Evolutionary conservation across 352 stramenopile species (phyloP).

Genomic region (Globisporangium nodosum): DNA sequence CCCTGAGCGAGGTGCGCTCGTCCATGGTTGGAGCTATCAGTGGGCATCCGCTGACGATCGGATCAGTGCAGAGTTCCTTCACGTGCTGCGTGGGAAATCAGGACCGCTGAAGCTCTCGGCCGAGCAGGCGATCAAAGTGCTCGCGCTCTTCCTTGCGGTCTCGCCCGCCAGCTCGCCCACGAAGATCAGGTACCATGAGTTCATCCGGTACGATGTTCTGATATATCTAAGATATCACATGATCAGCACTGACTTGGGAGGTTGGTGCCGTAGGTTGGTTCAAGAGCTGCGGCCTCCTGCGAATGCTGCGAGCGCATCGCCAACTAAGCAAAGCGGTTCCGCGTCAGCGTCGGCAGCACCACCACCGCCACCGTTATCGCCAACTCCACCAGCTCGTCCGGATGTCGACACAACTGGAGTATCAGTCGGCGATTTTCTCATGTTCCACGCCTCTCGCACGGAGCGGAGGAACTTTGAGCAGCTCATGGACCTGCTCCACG

Average conservation of each 20-base stretch:
- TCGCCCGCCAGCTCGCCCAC: constrained; percentile 17
- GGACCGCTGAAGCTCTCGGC: constrained; percentile 21
- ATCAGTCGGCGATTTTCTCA: constrained; percentile 45
- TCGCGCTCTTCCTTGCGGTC: constrained; percentile 30
- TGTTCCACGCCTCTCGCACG: constrained; percentile 27
- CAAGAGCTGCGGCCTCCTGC: neutral
- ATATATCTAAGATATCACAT: neutral
- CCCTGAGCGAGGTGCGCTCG: constrained; percentile 21
- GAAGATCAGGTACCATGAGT: constrained; percentile 31
- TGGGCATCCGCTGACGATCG: neutral
- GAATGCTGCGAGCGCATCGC: neutral
- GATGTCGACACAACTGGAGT: neutral
- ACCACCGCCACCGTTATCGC: neutral
- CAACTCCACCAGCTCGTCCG: neutral
- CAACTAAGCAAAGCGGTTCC: neutral
- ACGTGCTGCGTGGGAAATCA: constrained; percentile 16
- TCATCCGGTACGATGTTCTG: constrained; percentile 17
- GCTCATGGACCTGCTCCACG: constrained; percentile 47
- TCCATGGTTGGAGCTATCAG: neutral
- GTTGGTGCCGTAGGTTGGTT: neutral
- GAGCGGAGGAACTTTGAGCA: constrained; percentile 52
- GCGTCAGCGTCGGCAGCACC: neutral
- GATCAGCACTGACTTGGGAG: neutral
- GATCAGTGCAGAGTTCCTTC: constrained; percentile 25
- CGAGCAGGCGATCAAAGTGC: constrained; percentile 28